Base-by-base conservation (phyloP, 202 grass and related monocot genomes). In the Musa balbisiana region DNA sequence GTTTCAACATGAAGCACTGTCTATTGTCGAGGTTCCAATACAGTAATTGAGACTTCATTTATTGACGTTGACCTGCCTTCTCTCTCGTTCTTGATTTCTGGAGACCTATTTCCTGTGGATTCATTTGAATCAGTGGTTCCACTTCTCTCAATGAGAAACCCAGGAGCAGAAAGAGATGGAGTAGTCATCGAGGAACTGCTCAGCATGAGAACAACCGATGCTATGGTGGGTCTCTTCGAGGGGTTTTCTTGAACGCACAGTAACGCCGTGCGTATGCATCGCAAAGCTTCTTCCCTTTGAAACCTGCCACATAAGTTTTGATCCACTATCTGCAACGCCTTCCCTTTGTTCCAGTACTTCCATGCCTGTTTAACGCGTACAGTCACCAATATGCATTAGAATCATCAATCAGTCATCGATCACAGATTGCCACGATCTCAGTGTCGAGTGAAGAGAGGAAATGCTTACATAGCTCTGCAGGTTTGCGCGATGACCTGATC, bases 401-500 rank as follows among this genome's bases (percentile, higher is more conserved):
- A 56, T 55, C 3, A 14, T 11, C 54, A 14, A 3, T 55, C 54
- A 17, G 16, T 13, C 17, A 17, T 56, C 33, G 33, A 43, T 43
- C 33, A 43, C 33, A 5, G 33, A 43, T 43, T 43, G 33, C 33
- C 33, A 43, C 33, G 33, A 43, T 43, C 4, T 43, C 4, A 43
- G 33, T 43, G 58, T 26, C 13, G 27, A 74, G 3, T 59, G 29
- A 43, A 75, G 14, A 60, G 15, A 11, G 23, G 8, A 49, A 12
- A 25, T 20, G 55, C 73, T 59, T 75, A 76, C 73, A 54, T 73
- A 73, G 51, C n/a, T 73, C 4, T 27, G 54, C 11, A 75, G 9
- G 73, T 75, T 75, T 19, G 73, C 6, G 2, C 16, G 9, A 60
- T n/a, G 53, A 24, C 53, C 54, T 5, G 54, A 59, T 62, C 52